Percentiles rank a stretch among this genome's conserved stretches.
Evolutionary conservation across 768 basidiomycete species (phyloP).

Genomic region (Macrolepiota dolichaula): DNA sequence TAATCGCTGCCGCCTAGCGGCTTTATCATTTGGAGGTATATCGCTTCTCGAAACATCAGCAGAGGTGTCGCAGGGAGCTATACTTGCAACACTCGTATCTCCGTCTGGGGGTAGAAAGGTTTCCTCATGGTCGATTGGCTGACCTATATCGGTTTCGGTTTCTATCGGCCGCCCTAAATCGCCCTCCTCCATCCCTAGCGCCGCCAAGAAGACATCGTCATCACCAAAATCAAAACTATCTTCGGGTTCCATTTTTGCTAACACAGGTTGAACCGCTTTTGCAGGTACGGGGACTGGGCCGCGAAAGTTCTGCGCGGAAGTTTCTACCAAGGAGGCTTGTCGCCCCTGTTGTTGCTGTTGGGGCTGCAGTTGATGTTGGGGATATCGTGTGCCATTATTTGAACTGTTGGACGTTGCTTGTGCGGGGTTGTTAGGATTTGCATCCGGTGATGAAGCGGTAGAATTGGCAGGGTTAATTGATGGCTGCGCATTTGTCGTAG

Average conservation of each 20-base stretch:
- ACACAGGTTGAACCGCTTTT: background rate
- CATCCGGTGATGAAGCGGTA: constrained; percentile 24
- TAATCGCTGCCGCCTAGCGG: background rate
- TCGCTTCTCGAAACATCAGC: background rate
- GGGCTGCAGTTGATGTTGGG: constrained; percentile 3
- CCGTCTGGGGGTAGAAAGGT: background rate
- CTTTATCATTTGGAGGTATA: background rate
- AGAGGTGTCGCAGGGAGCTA: background rate
- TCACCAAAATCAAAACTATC: constrained; percentile 49
- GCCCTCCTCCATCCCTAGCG: constrained; percentile 48
- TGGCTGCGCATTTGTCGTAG: background rate
- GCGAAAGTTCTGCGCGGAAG: background rate
- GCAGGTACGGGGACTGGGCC: background rate
- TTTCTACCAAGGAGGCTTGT: constrained; percentile 13
- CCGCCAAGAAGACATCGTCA: constrained; percentile 63
- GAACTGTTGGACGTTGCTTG: background rate
- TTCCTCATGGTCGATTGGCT: constrained; percentile 40
- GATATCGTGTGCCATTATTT: background rate
- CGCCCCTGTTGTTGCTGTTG: constrained; percentile 7
- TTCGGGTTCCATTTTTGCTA: constrained; percentile 15
- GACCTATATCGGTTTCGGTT: constrained; percentile 26
- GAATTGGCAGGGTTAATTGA: constrained; percentile 23
- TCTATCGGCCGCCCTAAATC: constrained; percentile 45
- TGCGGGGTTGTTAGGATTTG: constrained; percentile 11
- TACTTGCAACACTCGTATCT: background rate